These are phyloP conservation scores for Xylaria acuta DNA, from an alignment of 495 filamentous ascomycete species.

Conservation along the genomic window DNA sequence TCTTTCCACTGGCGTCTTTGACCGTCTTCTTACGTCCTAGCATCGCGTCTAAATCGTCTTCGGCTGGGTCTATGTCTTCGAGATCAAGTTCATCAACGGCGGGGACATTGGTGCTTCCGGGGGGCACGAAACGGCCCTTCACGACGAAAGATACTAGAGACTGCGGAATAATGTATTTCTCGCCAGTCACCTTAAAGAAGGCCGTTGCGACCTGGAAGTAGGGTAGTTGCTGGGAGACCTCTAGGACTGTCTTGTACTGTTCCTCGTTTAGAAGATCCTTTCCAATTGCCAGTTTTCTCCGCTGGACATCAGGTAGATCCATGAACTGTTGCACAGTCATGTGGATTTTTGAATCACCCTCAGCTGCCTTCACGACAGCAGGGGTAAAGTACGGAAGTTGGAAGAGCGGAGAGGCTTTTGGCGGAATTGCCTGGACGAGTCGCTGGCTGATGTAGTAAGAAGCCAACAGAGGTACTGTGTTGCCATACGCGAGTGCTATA, in stretches of 20 bases:
- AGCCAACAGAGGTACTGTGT: conserved; percentile 78
- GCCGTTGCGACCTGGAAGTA: conserved; percentile 85
- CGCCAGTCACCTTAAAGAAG: conserved; percentile 97
- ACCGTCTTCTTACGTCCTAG: conserved; percentile 75
- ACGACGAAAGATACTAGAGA: conserved; percentile 92
- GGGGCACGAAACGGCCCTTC: conserved; percentile 93
- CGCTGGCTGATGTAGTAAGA: conserved; percentile 84
- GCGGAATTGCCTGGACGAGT: conserved; percentile 86
- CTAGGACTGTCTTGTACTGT: conserved; percentile 77
- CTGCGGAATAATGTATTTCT: conserved; percentile 89
- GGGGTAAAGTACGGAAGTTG: conserved; percentile 91
- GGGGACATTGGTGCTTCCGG: conserved; percentile 76
- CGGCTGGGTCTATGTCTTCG: conserved; percentile 89
- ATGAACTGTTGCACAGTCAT: conserved; percentile 86
- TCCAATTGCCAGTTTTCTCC: conserved; percentile 71
- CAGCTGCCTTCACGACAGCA: conserved; percentile 72
- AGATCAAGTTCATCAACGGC: conserved; percentile 77
- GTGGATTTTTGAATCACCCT: conserved; percentile 78
- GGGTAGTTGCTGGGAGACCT: conserved; percentile 81
- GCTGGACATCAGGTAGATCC: conserved; percentile 74
- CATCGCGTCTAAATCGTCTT: conserved; percentile 88
- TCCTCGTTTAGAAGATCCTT: conserved; percentile 73
- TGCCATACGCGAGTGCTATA: conserved; percentile 86
- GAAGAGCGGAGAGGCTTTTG: conserved; percentile 82
- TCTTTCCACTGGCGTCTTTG: conserved; percentile 64